Evolutionary conservation across 148 eudicot genomes (phyloP), one percentile per base, ranked within the genome.

Genomic region (Rhododendron mucronatum): DNA sequence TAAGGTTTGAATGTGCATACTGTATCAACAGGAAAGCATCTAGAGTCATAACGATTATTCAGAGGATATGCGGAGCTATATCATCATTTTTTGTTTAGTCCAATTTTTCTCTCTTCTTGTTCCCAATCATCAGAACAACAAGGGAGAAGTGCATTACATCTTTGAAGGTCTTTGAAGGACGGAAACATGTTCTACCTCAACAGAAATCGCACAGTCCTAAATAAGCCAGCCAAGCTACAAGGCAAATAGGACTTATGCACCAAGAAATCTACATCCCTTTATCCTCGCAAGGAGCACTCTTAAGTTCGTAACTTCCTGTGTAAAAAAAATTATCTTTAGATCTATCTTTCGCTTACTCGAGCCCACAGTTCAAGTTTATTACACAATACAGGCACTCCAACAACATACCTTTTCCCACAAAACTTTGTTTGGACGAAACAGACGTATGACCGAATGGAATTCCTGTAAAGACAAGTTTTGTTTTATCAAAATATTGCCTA

Each of bases 371-470:
- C 48, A 23, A 63, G 67, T 15, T 18, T 15, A 7, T 69, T 28
- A 47, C 44, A 18, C 57, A 65, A 59, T 86, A 37, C 67, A 85
- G 57, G 77, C 21, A 26, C 59, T 65, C 10, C 28, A 59, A 88
- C 73, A 89, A 80, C 98, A 92, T 95, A 96, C 99, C 98, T 96
- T 96, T 96, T 83, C 91, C 93, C 86, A 89, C 92, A 88, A 93
- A 88, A 92, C 89, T 91, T 93, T 96, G 92, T 93, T 93, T 94
- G 86, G 98, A 89, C 84, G 98, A 90, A 90, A 87, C 86, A 94
- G 97, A 89, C 67, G 93, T 87, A 87, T 91, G 94, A 92, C 93
- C 93, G 90, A 89, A 95, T 90, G 96, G 90, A 84, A 89, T 82
- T 92, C 99, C 99, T 96, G 99, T 91, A 94, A 92, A 86, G 85